Evolutionary conservation across 495 filamentous ascomycete species (phyloP).

Genomic region (Penicillium diatomitis): DNA sequence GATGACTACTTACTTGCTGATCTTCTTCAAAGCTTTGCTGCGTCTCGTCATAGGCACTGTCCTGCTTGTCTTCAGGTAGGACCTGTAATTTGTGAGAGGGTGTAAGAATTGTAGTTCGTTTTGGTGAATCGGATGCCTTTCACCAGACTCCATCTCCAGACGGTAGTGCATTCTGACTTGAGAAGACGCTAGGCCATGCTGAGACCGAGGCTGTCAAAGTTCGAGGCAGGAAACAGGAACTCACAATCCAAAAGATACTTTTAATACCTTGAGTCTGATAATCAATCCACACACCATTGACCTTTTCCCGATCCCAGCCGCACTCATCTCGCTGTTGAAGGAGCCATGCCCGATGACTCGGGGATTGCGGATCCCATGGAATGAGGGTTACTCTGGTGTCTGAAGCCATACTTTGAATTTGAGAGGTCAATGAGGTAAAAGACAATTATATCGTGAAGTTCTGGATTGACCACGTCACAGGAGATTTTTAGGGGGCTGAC

Average conservation of each 20-base stretch:
- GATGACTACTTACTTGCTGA: background rate
- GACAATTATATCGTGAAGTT: too few relatives aligned
- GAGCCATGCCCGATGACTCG: slow-evolving; percentile 8
- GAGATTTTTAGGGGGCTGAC: too few relatives aligned
- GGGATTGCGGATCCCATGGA: slow-evolving; percentile 16
- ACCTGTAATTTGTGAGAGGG: too few relatives aligned
- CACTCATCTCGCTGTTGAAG: slow-evolving; percentile 16
- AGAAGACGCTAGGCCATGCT: too few relatives aligned
- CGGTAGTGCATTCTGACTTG: too few relatives aligned
- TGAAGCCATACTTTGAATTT: slow-evolving; percentile 7
- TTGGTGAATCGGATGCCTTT: too few relatives aligned
- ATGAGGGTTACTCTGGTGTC: slow-evolving; percentile 7
- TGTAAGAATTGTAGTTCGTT: too few relatives aligned
- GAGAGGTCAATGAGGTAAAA: too few relatives aligned
- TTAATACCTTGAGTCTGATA: slow-evolving; percentile 13
- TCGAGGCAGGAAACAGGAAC: background rate
- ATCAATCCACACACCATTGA: slow-evolving; percentile 11
- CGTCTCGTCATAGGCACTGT: background rate
- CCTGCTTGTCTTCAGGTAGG: too few relatives aligned
- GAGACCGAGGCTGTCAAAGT: background rate
- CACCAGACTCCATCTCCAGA: too few relatives aligned
- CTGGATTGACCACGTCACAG: too few relatives aligned
- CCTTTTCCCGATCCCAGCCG: slow-evolving; percentile 14
- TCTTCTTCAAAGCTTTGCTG: background rate
- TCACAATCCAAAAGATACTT: slow-evolving; percentile 24